Evolutionary conservation across 106 monocot genomes (phyloP).

Genomic region (Alisma plantagoaquatica): DNA sequence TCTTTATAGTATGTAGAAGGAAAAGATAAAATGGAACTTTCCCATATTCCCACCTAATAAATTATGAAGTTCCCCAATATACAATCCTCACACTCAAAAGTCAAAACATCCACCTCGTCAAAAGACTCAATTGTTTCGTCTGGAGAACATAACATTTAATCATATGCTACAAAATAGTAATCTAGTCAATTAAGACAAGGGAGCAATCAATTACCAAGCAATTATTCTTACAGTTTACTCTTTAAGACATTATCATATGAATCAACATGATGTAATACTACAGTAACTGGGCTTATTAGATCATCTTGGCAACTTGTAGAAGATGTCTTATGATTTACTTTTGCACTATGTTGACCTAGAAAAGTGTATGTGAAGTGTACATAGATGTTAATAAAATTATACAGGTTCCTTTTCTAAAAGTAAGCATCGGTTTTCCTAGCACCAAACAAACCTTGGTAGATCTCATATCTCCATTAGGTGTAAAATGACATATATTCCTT

Average conservation of each 20-base stretch:
- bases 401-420: too few relatives aligned
- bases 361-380: too few relatives aligned
- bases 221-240: not conserved
- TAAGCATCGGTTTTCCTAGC: too few relatives aligned
- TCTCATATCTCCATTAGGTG: too few relatives aligned
- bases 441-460: too few relatives aligned
- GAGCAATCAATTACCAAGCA: not conserved
- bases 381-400: too few relatives aligned
- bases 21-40: too few relatives aligned
- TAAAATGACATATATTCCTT: too few relatives aligned
- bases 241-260: not conserved
- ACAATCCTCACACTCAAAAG: not conserved
- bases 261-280: not conserved
- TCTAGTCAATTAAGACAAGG: not conserved
- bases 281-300: not conserved
- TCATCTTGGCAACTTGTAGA: not conserved
- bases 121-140: not conserved
- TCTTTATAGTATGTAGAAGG: not conserved
- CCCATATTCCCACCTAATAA: too few relatives aligned
- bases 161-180: not conserved
- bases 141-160: not conserved
- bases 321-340: not conserved
- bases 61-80: not conserved
- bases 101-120: not conserved
- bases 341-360: too few relatives aligned